These are phyloP conservation scores for Hyphodiscus sp. DNA, from an alignment of 2,329 filamentous ascomycete species.

Conservation along the genomic window DNA sequence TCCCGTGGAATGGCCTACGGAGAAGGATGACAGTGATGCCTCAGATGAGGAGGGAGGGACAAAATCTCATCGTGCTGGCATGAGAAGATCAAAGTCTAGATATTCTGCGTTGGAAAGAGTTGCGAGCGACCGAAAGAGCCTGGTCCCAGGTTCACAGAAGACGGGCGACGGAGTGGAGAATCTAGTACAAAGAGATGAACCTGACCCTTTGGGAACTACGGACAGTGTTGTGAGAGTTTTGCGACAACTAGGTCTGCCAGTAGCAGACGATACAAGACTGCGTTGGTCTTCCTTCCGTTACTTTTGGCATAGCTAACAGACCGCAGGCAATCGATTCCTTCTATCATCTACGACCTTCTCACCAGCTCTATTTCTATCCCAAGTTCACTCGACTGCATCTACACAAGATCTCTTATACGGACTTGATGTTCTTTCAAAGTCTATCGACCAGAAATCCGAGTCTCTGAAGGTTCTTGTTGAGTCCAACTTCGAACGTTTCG, in stretches of 20 bases:
- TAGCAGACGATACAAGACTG: slow-evolving; percentile 77
- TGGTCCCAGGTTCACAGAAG: slow-evolving; percentile 59
- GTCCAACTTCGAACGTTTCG: slow-evolving; percentile 97
- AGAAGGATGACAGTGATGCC: slow-evolving; percentile 66
- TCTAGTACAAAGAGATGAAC: slow-evolving; percentile 82
- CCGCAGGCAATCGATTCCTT: slow-evolving; percentile 78
- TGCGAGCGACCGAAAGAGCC: slow-evolving; percentile 61
- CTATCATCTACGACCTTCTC: slow-evolving; percentile 95
- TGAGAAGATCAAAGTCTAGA: slow-evolving; percentile 61
- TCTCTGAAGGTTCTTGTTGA: slow-evolving; percentile 95
- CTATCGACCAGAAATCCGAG: slow-evolving; percentile 96
- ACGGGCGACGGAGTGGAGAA: slow-evolving; percentile 65
- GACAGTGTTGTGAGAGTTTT: slow-evolving; percentile 81
- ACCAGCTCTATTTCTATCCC: slow-evolving; percentile 82
- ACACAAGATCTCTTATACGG: slow-evolving; percentile 75
- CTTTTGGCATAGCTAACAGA: slow-evolving; percentile 14
- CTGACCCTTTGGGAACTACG: slow-evolving; percentile 81
- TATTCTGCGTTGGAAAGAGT: slow-evolving; percentile 79
- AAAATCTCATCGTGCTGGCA: slow-evolving; percentile 36
- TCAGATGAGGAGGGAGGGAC: slow-evolving; percentile 50
- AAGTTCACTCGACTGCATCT: slow-evolving; percentile 81
- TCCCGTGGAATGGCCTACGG: slow-evolving; percentile 79
- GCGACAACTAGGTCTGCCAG: slow-evolving; percentile 66
- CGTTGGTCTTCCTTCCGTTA: slow-evolving; percentile 45
- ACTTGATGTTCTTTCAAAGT: slow-evolving; percentile 77